Conservation (phyloP, 768 basidiomycete species). For the Suillus luteus region DNA sequence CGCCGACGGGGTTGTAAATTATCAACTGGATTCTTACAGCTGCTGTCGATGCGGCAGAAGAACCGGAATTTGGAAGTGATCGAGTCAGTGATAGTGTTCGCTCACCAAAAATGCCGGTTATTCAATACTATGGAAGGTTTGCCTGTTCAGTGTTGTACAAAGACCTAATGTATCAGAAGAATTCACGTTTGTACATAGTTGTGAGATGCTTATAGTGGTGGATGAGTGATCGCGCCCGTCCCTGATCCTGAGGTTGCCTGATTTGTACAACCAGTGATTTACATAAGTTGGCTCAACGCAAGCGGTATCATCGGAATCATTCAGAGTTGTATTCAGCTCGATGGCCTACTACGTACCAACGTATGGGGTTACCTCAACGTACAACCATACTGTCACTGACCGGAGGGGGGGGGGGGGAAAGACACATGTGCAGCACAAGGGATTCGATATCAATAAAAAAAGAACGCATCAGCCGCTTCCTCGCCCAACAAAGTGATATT, state of each 20-base stretch:
- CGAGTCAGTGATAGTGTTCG: not conserved
- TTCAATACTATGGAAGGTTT: slow-evolving; percentile 5
- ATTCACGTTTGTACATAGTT: not conserved
- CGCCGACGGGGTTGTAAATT: slow-evolving; percentile 5
- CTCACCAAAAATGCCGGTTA: not conserved
- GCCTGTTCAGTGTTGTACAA: not conserved
- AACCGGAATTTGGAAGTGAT: slow-evolving; percentile 2
- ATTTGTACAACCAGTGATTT: not conserved
- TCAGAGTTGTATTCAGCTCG: too few relatives aligned
- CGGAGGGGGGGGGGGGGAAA: not conserved
- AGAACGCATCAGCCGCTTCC: slow-evolving; percentile 7
- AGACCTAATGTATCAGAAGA: slow-evolving; percentile 8
- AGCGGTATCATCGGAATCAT: not conserved
- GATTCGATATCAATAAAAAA: slow-evolving; percentile 5
- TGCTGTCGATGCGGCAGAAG: not conserved
- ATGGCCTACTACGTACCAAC: too few relatives aligned
- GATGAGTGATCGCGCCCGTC: not conserved
- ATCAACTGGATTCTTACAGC: not conserved
- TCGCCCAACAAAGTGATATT: not conserved
- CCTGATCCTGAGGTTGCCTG: not conserved
- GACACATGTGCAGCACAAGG: not conserved
- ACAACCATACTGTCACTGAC: not conserved
- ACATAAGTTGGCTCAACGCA: not conserved
- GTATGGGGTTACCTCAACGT: not conserved
- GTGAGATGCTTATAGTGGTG: not conserved